Evolutionary conservation across 371 early-diverging fungal genomes (phyloP).

Genomic region (Actinomucor elegans): DNA sequence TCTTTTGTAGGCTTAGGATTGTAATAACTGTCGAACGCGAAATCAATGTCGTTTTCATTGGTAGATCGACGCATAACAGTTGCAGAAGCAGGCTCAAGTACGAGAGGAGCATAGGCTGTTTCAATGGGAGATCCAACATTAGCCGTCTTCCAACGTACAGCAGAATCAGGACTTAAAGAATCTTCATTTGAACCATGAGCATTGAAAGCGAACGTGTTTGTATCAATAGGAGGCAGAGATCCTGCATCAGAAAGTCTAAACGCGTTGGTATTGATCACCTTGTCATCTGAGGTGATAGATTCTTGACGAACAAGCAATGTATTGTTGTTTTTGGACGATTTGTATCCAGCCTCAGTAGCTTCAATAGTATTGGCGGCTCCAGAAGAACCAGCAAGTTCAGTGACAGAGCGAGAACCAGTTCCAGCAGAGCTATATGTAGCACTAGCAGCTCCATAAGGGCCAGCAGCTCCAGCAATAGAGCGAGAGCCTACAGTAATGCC

Average conservation of each 20-base stretch:
- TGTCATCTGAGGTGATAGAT: background rate
- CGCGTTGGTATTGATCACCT: constrained; percentile 8
- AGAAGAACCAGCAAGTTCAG: background rate
- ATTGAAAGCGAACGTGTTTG: background rate
- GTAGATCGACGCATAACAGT: constrained; percentile 15
- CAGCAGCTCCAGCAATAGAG: background rate
- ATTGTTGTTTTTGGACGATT: background rate
- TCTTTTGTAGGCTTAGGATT: background rate
- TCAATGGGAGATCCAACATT: constrained; percentile 34
- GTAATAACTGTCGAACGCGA: constrained; percentile 1
- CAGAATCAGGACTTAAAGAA: constrained; percentile 14
- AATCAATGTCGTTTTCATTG: background rate
- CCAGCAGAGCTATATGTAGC: background rate
- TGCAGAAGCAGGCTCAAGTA: constrained; percentile 20
- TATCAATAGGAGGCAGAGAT: constrained; percentile 15
- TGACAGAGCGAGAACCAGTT: background rate
- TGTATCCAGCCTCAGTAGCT: background rate
- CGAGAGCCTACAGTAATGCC: no score
- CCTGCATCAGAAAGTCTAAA: constrained; percentile 15
- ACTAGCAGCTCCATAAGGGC: no score
- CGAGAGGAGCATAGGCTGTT: constrained; percentile 20
- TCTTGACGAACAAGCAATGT: no score
- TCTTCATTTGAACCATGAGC: background rate
- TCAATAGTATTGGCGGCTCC: no score
- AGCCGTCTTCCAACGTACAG: constrained; percentile 32